These are phyloP conservation scores for Xylariaceae sp. DNA, from an alignment of 2,329 filamentous ascomycete genomes.

Conservation along the genomic window DNA sequence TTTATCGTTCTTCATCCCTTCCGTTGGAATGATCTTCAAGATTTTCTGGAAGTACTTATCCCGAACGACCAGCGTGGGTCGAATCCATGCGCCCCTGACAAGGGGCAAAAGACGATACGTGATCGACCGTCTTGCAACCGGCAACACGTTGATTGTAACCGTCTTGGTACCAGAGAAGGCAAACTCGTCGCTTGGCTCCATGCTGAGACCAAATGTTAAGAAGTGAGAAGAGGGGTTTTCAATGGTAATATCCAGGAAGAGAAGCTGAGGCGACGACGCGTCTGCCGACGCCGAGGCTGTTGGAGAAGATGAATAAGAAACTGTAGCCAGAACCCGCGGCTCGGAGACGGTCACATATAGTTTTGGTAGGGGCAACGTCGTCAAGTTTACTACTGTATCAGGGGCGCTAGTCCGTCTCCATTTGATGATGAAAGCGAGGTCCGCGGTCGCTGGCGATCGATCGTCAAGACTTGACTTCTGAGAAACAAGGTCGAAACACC, in stretches of 20 bases:
- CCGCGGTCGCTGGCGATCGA: slow-evolving; percentile 66
- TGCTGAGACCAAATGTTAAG: slow-evolving; percentile 82
- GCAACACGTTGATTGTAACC: slow-evolving; percentile 72
- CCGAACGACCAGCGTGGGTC: slow-evolving; percentile 67
- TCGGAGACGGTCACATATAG: slow-evolving; percentile 78
- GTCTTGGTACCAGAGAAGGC: slow-evolving; percentile 88
- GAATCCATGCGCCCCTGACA: slow-evolving; percentile 61
- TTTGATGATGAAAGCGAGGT: slow-evolving; percentile 66
- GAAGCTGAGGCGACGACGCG: slow-evolving; percentile 35
- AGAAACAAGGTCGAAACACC: slow-evolving; percentile 65
- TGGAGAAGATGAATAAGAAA: slow-evolving; percentile 40
- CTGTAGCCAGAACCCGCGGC: slow-evolving; percentile 70
- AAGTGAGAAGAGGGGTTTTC: slow-evolving; percentile 96
- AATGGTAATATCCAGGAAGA: slow-evolving; percentile 57
- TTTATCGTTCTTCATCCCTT: slow-evolving; percentile 62
- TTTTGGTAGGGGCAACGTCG: slow-evolving; percentile 69
- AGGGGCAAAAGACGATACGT: slow-evolving; percentile 70
- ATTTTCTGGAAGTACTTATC: slow-evolving; percentile 94
- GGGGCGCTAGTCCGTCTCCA: slow-evolving; percentile 58
- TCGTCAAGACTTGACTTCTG: slow-evolving; percentile 80
- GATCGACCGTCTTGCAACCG: slow-evolving; percentile 69
- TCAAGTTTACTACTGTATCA: slow-evolving; percentile 47
- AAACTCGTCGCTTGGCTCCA: slow-evolving; percentile 91
- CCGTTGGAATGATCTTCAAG: slow-evolving; percentile 72
- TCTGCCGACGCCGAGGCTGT: slow-evolving; percentile 17